Evolutionary conservation across 345 rosid species (phyloP).

Genomic region (Theobroma cacao): DNA sequence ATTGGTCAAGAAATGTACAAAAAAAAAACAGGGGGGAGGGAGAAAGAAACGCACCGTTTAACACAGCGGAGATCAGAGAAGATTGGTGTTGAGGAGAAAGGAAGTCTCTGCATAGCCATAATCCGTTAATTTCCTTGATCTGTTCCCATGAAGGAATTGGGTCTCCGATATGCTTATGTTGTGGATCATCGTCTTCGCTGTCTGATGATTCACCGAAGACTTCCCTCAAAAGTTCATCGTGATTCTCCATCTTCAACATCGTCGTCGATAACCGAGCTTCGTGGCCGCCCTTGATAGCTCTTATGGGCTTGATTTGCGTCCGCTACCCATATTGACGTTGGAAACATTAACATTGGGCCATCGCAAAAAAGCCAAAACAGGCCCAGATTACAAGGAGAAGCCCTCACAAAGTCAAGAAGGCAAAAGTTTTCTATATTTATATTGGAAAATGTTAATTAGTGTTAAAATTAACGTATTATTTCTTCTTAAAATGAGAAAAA

Average conservation of each 20-base stretch:
- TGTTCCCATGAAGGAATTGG: conserved; percentile 45
- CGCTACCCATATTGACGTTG: background rate
- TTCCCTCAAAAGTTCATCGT: conserved; percentile 28
- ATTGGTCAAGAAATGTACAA: background rate
- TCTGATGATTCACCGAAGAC: conserved; percentile 83
- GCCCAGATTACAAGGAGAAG: background rate
- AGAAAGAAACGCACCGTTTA: conserved; percentile 41
- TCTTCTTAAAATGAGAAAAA: too few relatives aligned
- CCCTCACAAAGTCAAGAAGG: too few relatives aligned
- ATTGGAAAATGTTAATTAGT: too few relatives aligned
- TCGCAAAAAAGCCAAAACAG: background rate
- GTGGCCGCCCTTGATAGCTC: background rate
- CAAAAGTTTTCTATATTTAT: too few relatives aligned
- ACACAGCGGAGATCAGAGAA: conserved; percentile 52
- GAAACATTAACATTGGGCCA: background rate
- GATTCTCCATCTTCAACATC: conserved; percentile 18
- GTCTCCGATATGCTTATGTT: background rate
- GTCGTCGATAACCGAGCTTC: background rate
- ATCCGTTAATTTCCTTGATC: conserved; percentile 50
- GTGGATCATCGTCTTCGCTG: conserved; percentile 37
- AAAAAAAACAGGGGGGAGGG: background rate
- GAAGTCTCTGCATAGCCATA: conserved; percentile 69
- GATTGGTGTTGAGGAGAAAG: conserved; percentile 58
- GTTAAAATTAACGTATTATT: too few relatives aligned
- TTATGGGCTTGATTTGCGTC: background rate